Evolutionary conservation across 2,329 filamentous ascomycete genomes (phyloP).

Genomic region (Chaetomiaceae sp.): DNA sequence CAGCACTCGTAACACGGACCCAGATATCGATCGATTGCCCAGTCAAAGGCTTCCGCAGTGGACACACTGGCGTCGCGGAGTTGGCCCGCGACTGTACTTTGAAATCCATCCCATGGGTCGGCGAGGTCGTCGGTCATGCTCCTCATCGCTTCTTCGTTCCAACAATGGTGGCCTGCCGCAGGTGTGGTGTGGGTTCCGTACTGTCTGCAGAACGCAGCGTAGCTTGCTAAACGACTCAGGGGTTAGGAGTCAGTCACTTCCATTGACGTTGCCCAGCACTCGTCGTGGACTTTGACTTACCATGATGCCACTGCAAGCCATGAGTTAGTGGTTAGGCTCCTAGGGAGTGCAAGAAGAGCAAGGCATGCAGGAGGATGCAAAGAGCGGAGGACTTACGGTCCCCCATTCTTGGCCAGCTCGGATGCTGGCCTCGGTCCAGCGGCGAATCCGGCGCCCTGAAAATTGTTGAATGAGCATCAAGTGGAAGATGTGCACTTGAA

Average conservation of each 20-base stretch:
- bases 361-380: no score
- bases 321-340: neutral
- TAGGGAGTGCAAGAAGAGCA: neutral
- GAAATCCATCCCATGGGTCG: slow-evolving; percentile 29
- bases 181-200: slow-evolving; percentile 33
- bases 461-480: neutral
- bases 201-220: slow-evolving; percentile 38
- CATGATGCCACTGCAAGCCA: slow-evolving; percentile 25
- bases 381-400: slow-evolving; percentile 27
- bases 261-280: neutral
- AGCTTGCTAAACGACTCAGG: slow-evolving; percentile 27
- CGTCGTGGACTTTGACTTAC: slow-evolving; percentile 12
- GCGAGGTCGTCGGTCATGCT: slow-evolving; percentile 32
- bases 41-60: neutral
- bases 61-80: slow-evolving; percentile 10
- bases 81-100: slow-evolving; percentile 12
- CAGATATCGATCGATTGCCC: neutral
- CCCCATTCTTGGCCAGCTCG: slow-evolving; percentile 25
- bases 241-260: neutral
- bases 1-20: neutral
- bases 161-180: slow-evolving; percentile 28
- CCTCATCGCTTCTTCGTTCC: slow-evolving; percentile 40
- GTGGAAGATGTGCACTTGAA: neutral
- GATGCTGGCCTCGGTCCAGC: neutral
- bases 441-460: neutral